Conservation (phyloP, 257 asterid genomes). For the Nicotiana undulata region DNA sequence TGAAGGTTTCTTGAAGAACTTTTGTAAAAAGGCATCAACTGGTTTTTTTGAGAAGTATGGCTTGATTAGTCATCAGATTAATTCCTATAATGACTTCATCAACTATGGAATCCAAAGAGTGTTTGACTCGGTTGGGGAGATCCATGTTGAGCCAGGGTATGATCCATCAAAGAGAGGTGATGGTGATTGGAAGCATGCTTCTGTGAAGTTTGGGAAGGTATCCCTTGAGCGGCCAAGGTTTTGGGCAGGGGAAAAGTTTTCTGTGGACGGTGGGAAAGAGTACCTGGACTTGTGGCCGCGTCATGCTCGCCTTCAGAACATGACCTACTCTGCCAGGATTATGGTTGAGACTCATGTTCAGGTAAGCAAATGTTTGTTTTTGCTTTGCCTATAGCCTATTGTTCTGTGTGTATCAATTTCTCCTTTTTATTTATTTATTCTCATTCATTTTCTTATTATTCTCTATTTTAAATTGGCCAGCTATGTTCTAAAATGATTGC, state of each 20-base stretch:
- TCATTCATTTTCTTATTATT: background rate
- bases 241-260: conserved; percentile 58
- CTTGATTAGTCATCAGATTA: conserved; percentile 72
- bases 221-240: conserved; percentile 51
- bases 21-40: conserved; percentile 60
- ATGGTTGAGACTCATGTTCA: conserved; percentile 50
- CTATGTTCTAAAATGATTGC: background rate
- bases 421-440: background rate
- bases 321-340: conserved; percentile 80
- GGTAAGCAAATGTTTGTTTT: conserved; percentile 29
- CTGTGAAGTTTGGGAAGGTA: conserved; percentile 74
- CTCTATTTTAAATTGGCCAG: background rate
- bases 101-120: conserved; percentile 59
- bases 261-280: conserved; percentile 40
- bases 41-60: conserved; percentile 73
- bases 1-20: conserved; percentile 34
- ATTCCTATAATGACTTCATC: conserved; percentile 68
- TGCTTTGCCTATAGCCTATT: background rate
- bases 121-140: conserved; percentile 75
- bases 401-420: background rate
- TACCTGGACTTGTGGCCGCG: conserved; percentile 51
- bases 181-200: conserved; percentile 71
- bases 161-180: conserved; percentile 81
- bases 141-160: conserved; percentile 60
- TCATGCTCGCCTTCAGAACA: conserved; percentile 90